These are phyloP conservation scores for Paecilomyces niveus DNA, from an alignment of 2,329 filamentous ascomycete species.

Conservation along the genomic window DNA sequence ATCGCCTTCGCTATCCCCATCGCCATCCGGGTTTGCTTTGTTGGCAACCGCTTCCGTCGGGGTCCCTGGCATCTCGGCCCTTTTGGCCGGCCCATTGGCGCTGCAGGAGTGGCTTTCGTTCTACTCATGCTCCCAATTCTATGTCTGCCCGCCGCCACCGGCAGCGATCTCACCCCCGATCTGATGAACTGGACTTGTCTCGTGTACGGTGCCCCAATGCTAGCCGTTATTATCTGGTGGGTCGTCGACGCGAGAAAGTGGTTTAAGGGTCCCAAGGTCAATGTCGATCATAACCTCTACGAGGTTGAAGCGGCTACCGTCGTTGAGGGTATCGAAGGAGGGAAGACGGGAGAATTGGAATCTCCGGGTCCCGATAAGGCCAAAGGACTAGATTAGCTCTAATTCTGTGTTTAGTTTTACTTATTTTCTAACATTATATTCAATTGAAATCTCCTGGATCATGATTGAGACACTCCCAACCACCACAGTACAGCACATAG, in stretches of 20 bases:
- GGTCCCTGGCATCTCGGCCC: constrained; percentile 64
- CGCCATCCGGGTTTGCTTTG: constrained; percentile 40
- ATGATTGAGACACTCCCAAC: too few relatives aligned
- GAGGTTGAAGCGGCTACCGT: background rate
- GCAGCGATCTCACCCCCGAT: constrained; percentile 43
- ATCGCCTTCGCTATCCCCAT: constrained; percentile 43
- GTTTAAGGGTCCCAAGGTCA: constrained; percentile 66
- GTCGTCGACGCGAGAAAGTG: constrained; percentile 56
- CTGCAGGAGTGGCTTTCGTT: constrained; percentile 53
- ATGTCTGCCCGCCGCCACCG: constrained; percentile 55
- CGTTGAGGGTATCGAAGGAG: background rate
- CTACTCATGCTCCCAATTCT: constrained; percentile 61
- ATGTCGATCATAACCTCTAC: constrained; percentile 47
- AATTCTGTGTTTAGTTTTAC: background rate
- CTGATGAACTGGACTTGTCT: constrained; percentile 64
- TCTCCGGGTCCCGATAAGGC: background rate
- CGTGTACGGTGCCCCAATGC: constrained; percentile 60
- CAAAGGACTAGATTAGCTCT: background rate
- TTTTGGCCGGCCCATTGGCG: constrained; percentile 52
- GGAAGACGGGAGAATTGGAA: background rate
- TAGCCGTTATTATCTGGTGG: constrained; percentile 55
- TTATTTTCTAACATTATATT: background rate
- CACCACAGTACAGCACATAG: too few relatives aligned
- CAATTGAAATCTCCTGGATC: too few relatives aligned
- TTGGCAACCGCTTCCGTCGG: constrained; percentile 56